phyloP scores from a whole-genome alignment of 345 rosid genomes.

The Orychophragmus violaceus region DNA sequence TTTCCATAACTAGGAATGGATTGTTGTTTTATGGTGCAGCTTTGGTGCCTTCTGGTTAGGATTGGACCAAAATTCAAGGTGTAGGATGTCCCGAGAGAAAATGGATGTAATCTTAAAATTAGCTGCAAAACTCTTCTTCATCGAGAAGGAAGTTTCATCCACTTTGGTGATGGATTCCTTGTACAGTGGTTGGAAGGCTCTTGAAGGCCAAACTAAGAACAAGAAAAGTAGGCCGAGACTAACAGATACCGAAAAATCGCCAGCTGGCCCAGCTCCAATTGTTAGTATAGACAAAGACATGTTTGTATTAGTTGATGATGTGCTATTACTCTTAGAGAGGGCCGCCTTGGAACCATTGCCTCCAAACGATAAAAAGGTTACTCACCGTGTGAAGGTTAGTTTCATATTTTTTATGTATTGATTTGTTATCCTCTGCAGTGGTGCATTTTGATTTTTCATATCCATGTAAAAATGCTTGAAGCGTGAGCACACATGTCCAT shows the following conservation, averaged over 20 bases:
- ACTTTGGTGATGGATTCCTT: constrained; percentile 99
- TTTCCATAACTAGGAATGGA: not conserved
- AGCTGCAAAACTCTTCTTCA: constrained; percentile 82
- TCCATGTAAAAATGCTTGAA: not conserved
- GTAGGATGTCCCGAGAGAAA: constrained; percentile 77
- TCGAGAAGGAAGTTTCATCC: constrained; percentile 90
- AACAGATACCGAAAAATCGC: constrained; percentile 55
- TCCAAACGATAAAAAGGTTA: constrained; percentile 77
- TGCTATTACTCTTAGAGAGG: constrained; percentile 61
- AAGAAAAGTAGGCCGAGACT: constrained; percentile 52
- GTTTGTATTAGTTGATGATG: constrained; percentile 84
- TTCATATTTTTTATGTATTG: constrained; percentile 6
- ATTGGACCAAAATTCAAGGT: constrained; percentile 63
- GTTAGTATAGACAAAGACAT: constrained; percentile 62
- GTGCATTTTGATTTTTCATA: not conserved
- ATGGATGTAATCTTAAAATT: constrained; percentile 68
- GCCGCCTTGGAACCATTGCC: constrained; percentile 82
- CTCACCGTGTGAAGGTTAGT: constrained; percentile 76
- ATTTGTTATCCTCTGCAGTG: not conserved
- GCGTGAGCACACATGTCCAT: too few species aligned
- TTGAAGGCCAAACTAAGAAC: constrained; percentile 70
- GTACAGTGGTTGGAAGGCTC: constrained; percentile 93
- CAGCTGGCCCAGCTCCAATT: constrained; percentile 49
- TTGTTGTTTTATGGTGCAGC: constrained; percentile 41
- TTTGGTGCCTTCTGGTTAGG: constrained; percentile 81